Conservation (phyloP, 768 basidiomycete genomes). For the Boletus sp. region DNA sequence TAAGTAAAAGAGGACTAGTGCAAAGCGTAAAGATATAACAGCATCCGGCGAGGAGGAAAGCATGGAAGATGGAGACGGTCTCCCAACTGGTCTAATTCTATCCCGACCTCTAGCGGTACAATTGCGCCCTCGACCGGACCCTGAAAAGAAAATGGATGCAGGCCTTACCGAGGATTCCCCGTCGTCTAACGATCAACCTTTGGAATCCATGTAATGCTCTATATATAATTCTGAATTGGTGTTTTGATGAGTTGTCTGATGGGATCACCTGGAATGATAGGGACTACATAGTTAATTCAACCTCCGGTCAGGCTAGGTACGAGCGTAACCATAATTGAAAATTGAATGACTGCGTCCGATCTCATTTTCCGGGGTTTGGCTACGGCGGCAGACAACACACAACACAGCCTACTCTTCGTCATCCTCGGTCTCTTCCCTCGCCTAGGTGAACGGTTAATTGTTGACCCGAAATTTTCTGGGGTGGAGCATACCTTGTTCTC, state of each 20-base stretch:
- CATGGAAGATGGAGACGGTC: conserved; percentile 13
- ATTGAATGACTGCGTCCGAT: background rate
- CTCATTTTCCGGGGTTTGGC: conserved; percentile 3
- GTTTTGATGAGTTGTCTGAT: background rate
- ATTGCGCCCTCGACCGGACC: conserved; percentile 44
- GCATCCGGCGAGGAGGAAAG: conserved; percentile 15
- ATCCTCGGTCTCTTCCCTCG: conserved; percentile 34
- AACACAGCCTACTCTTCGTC: conserved; percentile 33
- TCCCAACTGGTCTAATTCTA: background rate
- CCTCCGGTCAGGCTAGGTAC: background rate
- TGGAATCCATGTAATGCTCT: background rate
- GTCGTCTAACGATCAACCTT: conserved; percentile 1
- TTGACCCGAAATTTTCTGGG: background rate
- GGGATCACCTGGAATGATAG: conserved; percentile 1
- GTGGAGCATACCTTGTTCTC: conserved; percentile 64
- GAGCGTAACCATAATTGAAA: background rate
- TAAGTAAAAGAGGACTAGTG: conserved; percentile 1
- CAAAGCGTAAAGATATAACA: background rate
- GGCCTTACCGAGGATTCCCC: conserved; percentile 7
- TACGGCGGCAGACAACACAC: background rate
- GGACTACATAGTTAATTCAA: background rate
- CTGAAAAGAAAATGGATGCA: conserved; percentile 19
- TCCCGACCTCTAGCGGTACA: conserved; percentile 30
- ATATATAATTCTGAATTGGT: conserved; percentile 3
- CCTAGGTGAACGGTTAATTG: conserved; percentile 26